Evolutionary conservation across 169 alveolate genomes (phyloP), one percentile per base, ranked within the genome.

Genomic region (Plasmodium cynomolgi): DNA sequence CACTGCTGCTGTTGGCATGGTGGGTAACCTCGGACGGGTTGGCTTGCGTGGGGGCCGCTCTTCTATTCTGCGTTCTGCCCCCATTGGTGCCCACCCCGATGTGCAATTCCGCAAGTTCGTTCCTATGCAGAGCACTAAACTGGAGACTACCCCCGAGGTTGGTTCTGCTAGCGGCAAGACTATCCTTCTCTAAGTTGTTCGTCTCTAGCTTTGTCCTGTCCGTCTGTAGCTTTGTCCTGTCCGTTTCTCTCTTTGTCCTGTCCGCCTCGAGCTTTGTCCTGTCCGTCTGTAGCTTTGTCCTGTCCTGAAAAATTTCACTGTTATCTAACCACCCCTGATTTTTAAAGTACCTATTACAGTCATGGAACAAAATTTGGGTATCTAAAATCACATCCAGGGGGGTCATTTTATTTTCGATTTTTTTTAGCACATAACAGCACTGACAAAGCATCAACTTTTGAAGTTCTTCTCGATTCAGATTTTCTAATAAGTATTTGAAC

Each of bases 301-400:
- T 13, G 2, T 26, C 31, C 54, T 84, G 44, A 37, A 73, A 13
- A 41, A 23, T 72, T 15, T 17, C 41, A 74, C 33, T 20, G 44
- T 88, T 68, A n/a, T 56, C 73, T 23, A 88, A 31, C 83, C 90
- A 88, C 7, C 83, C 94, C 47, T 88, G 39, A 7, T 80, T 79
- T 37, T 88, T 77, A 26, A 88, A 88, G 81, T 88, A 88, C 34
- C 33, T 88, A 15, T 77, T 77, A 34, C 82, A 79, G 26, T 88
- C 94, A 88, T 88, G 62, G 77, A 79, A 88, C 50, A 77, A 79
- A 13, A 79, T 39, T 62, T 88, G 83, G 5, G 94, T 56, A 50
- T 88, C 94, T 79, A 88, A 79, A 33, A 88, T 79, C 1, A 88
- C 88, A 37, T 88, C 88, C 23, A 79, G n/a, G 37, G 94, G 84